A percentile compares a stretch with the other conserved stretches of the same genome.
Evolutionary conservation across 2,329 filamentous ascomycete genomes (phyloP).

Genomic region (Dendryphion nanum): DNA sequence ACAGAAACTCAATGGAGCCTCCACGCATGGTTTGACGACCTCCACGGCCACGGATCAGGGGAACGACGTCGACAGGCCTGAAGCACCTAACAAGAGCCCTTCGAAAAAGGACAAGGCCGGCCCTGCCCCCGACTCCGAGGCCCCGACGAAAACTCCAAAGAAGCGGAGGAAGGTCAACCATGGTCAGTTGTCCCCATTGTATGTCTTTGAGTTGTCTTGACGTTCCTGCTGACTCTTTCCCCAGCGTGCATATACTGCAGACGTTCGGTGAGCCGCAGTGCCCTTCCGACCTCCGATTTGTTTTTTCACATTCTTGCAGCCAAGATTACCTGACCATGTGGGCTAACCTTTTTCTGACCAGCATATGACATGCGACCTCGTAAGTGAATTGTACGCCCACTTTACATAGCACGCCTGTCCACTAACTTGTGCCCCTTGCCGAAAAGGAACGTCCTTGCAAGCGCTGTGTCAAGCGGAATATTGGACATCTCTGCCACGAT

Average conservation of each 20-base stretch:
- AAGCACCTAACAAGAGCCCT: conserved; percentile 25
- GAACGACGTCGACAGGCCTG: conserved; percentile 23
- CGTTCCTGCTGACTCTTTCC: conserved; percentile 27
- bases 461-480: conserved; percentile 96
- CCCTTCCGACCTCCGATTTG: conserved; percentile 21
- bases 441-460: conserved; percentile 89
- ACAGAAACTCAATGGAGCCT: conserved; percentile 37
- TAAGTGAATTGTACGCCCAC: conserved; percentile 29
- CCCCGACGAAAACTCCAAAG: conserved; percentile 39
- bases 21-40: conserved; percentile 32
- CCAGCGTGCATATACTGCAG: conserved; percentile 54
- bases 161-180: conserved; percentile 57
- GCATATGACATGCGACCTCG: conserved; percentile 57
- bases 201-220: conserved; percentile 17
- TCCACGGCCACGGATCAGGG: conserved; percentile 27
- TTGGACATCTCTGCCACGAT: conserved; percentile 97
- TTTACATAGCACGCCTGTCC: neutral
- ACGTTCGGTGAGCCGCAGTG: conserved; percentile 46
- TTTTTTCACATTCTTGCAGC: conserved; percentile 17
- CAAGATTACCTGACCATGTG: conserved; percentile 18
- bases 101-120: conserved; percentile 28
- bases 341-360: conserved; percentile 36
- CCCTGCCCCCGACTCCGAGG: conserved; percentile 27
- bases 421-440: conserved; percentile 34
- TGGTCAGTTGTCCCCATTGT: conserved; percentile 37